Evolutionary conservation across 208 protist genomes (phyloP).

Genomic region (Leishmania amazonensis): DNA sequence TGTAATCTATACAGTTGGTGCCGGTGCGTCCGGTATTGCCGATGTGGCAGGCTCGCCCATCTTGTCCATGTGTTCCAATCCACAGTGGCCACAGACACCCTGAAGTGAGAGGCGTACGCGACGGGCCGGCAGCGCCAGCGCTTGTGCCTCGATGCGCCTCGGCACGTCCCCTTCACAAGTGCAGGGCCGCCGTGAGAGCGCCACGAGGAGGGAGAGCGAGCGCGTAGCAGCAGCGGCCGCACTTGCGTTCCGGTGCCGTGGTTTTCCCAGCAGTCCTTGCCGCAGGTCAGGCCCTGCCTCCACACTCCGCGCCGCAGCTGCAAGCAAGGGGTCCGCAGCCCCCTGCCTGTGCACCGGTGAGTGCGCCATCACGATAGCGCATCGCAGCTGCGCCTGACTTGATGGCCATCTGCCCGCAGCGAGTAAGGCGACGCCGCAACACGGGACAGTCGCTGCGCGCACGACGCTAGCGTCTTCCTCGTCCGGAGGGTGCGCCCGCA

Average conservation of each 20-base stretch:
- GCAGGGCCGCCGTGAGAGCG: not conserved
- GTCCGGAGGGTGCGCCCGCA: no score
- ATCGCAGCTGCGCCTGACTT: not conserved
- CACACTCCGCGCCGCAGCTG: not conserved
- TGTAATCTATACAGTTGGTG: not conserved
- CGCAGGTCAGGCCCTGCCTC: not conserved
- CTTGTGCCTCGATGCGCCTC: not conserved
- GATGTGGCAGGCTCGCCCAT: not conserved
- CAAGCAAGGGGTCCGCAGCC: not conserved
- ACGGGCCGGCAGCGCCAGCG: not conserved
- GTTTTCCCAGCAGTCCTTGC: not conserved
- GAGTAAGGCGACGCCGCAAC: not conserved
- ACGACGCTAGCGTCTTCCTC: not conserved
- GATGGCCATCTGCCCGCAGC: not conserved
- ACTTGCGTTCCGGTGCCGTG: not conserved
- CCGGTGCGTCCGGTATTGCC: not conserved
- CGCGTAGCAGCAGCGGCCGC: not conserved
- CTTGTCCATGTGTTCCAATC: not conserved
- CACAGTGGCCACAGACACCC: not conserved
- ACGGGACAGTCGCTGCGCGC: not conserved
- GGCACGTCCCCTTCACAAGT: no score
- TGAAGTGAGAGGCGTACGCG: not conserved
- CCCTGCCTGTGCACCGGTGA: not conserved
- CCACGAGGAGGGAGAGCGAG: not conserved
- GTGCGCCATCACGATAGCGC: not conserved